phyloP scores from a whole-genome alignment of 345 rosid genomes.

The Camelina neglecta region DNA sequence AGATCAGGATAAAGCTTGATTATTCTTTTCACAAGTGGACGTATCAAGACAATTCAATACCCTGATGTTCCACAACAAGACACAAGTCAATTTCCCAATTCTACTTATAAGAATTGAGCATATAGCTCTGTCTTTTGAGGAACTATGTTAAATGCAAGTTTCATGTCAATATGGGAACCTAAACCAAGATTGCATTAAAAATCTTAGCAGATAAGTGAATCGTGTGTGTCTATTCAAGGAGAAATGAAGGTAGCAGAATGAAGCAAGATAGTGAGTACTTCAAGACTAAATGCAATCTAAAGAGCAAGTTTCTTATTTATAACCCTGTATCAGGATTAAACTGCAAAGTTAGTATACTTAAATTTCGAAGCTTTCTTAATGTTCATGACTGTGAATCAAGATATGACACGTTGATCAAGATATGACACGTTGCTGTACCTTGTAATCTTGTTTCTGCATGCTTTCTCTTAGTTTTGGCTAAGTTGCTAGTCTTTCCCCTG shows the following conservation, averaged over 20 bases:
- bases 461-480: slow-evolving; percentile 75
- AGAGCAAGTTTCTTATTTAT: slow-evolving; percentile 2
- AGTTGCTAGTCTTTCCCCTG: slow-evolving; percentile 67
- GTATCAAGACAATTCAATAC: slow-evolving; percentile 8
- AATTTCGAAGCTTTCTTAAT: neutral
- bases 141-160: slow-evolving; percentile 13
- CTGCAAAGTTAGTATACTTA: slow-evolving; percentile 2
- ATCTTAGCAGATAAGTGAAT: slow-evolving; percentile 19
- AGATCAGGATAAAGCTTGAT: neutral
- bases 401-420: slow-evolving; percentile 7
- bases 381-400: slow-evolving; percentile 9
- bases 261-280: slow-evolving; percentile 18
- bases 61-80: slow-evolving; percentile 19
- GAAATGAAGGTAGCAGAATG: slow-evolving; percentile 2
- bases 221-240: slow-evolving; percentile 16
- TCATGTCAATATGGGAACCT: slow-evolving; percentile 15
- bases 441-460: slow-evolving; percentile 71
- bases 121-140: neutral
- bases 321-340: slow-evolving; percentile 17
- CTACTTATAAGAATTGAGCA: slow-evolving; percentile 4
- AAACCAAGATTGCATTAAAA: neutral
- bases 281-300: neutral
- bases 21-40: neutral
- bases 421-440: slow-evolving; percentile 44
- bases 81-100: slow-evolving; percentile 4